Base-by-base conservation (phyloP, 2,329 filamentous ascomycete species). In the Raffaelea albimanens region DNA sequence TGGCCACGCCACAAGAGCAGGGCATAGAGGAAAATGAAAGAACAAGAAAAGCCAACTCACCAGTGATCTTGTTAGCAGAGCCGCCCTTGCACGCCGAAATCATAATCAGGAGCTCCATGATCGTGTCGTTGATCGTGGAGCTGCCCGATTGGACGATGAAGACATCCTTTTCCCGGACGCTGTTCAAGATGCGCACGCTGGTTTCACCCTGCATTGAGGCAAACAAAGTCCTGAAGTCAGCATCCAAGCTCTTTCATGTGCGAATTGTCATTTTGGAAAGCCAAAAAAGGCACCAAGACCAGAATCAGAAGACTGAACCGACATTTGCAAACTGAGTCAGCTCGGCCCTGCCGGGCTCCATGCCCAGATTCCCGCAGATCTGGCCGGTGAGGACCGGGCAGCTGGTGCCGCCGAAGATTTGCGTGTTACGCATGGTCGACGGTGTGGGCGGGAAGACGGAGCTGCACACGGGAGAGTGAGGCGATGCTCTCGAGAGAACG, bases 101-200 rank as follows among this genome's bases (percentile, higher is more conserved):
- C 87, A 98, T 95, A 67, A 98, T 97, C 62, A 98, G 78, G 62
- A 98, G 78, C 75, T 98, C 93, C 89, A 98, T 96, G 63, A 98
- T 89, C 61, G 88, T 94, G 70, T 98, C 93, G 66, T 98, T 98
- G 75, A 96, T 95, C 69, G 85, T 88, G 62, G 82, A 77, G 69
- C 93, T 96, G 55, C 93, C 93, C 53, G 91, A 97, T 72, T 98
- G 93, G 52, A 98, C 85, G 63, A 98, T 91, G 67, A 97, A 98
- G 59, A 98, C 91, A 76, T 98, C 91, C 67, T 97, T 94, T 64
- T 98, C 94, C 57, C 93, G 86, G 55, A 98, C 89, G 65, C 80
- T 83, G 42, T 78, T 82, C 62, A 83, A 62, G 61, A 84, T 83
- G 59, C 78, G 76, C 58, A 84, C 80, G 60, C 79, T 83, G 50